A percentile compares a stretch with the other conserved stretches of the same genome.
phyloP scores from a whole-genome alignment of 1,284 basidiomycete genomes.

The Trichosporon sp. region DNA sequence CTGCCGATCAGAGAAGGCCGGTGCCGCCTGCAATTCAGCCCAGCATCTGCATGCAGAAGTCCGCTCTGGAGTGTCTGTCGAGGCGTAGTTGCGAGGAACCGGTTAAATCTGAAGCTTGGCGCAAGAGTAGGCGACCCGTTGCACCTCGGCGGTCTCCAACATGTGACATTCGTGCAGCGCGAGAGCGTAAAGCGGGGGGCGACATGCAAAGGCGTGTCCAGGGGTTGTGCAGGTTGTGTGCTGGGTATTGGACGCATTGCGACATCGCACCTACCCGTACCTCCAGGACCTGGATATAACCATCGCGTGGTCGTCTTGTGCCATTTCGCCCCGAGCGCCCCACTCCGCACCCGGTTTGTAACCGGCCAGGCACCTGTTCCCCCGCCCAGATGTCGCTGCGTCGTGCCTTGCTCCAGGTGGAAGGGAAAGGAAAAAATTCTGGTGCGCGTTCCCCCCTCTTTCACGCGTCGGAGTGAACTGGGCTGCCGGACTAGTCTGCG shows the following conservation, averaged over 20 bases:
- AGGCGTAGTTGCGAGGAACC: neutral
- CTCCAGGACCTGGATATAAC: slow-evolving; percentile 7
- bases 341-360: slow-evolving; percentile 16
- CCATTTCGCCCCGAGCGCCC: neutral
- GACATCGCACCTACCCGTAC: slow-evolving; percentile 11
- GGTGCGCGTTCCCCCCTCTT: neutral
- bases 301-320: slow-evolving; percentile 9
- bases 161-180: neutral
- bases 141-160: neutral
- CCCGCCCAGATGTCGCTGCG: neutral
- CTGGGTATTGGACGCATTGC: slow-evolving; percentile 4
- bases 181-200: neutral
- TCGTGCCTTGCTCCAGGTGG: neutral
- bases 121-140: neutral
- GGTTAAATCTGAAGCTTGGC: neutral
- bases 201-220: too few species aligned
- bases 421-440: neutral
- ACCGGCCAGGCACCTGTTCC: neutral
- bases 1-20: slow-evolving; percentile 9
- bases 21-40: neutral
- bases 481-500: neutral
- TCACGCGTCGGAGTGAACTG: neutral
- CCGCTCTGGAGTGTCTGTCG: neutral
- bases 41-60: neutral
- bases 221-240: neutral